Base-by-base conservation (phyloP, 2,329 filamentous ascomycete genomes). In the Metarhizium rileyi region DNA sequence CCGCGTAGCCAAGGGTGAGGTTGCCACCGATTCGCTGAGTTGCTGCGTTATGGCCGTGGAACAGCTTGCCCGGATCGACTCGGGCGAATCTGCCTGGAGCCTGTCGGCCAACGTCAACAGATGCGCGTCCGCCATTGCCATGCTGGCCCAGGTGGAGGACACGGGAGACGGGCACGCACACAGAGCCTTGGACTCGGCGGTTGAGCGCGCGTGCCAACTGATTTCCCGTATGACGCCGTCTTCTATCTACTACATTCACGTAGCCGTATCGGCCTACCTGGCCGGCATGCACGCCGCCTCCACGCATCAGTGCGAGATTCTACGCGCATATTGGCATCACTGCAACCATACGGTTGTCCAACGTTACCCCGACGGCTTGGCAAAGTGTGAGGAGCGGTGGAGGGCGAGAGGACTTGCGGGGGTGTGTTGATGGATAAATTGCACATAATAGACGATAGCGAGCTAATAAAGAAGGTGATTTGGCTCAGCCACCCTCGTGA, bases 191-290 rank as follows among this genome's bases (percentile, higher is more conserved):
- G 56, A 57, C 0, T 61, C 61, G 0, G 61, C 66, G 1, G 66
- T 69, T 2, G 59, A 66, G 30, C 58, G 61, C 3, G 59, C 64
- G 8, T 71, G 69, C n/a, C 50, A 59, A 2, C 56, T 65, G 0
- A 63, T 71, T 1, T 58, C 62, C 0, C 53, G 56, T 0, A 61
- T 63, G 5, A 57, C 63, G 2, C 51, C 63, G 1, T 59, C 57
- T 0, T 71, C 67, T 0, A 59, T 58, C 5, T 70, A 66, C 51
- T 70, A 70, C 51, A 63, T 66, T 28, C 67, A 71, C 49, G 56
- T 71, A 53, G 68, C 66, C 1, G 62, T 63, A 0, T 59, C 65
- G 0, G 66, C 65, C 0, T 70, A 66, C 44, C 50, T 71, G 3
- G 63, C 65, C 0, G 67, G 63, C 0, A 67, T 69, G 52, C 58